Evolutionary conservation across 1,284 basidiomycete genomes (phyloP).

Genomic region (Apiotrichum brassicae): DNA sequence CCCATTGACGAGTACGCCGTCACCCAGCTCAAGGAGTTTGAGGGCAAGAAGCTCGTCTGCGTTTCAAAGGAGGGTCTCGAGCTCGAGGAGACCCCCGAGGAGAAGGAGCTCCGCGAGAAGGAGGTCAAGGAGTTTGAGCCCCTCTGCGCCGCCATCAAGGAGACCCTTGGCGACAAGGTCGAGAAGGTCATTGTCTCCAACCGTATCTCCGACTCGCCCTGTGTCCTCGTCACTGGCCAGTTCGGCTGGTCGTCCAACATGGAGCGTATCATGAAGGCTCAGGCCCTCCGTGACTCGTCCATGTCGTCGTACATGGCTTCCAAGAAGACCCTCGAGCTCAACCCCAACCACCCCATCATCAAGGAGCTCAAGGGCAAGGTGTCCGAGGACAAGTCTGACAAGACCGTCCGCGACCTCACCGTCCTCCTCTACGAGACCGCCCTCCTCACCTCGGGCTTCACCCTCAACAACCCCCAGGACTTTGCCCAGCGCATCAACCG

Average conservation of each 20-base stretch:
- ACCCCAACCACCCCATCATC: slow-evolving; percentile 89
- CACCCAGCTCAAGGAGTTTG: slow-evolving; percentile 98
- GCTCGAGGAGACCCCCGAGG: slow-evolving; percentile 97
- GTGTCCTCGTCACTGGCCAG: slow-evolving; percentile 94
- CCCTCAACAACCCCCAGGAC: slow-evolving; percentile 88
- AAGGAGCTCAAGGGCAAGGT: slow-evolving; percentile 92
- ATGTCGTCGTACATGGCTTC: slow-evolving; percentile 99
- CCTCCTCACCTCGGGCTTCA: slow-evolving; percentile 86
- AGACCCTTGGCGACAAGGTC: slow-evolving; percentile 97
- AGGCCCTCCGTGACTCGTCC: slow-evolving; percentile 94
- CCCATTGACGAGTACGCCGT: slow-evolving; percentile 97
- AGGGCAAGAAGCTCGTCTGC: slow-evolving; percentile 95
- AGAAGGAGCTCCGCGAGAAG: slow-evolving; percentile 87
- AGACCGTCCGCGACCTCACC: slow-evolving; percentile 93
- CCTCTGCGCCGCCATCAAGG: slow-evolving; percentile 88
- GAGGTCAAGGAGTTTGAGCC: slow-evolving; percentile 80
- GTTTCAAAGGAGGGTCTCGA: slow-evolving; percentile 99
- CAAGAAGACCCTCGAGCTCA: slow-evolving; percentile 99
- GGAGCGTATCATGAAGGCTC: slow-evolving; percentile 99
- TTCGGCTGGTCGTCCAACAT: slow-evolving; percentile 99
- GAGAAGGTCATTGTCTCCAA: slow-evolving; percentile 99
- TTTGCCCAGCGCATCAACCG: slow-evolving; percentile 96
- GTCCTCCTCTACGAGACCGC: slow-evolving; percentile 96
- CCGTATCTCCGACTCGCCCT: slow-evolving; percentile 93
- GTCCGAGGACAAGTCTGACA: slow-evolving; percentile 94